Evolutionary conservation across 176 grass and related monocot genomes (phyloP).

Genomic region (Poa annua): DNA sequence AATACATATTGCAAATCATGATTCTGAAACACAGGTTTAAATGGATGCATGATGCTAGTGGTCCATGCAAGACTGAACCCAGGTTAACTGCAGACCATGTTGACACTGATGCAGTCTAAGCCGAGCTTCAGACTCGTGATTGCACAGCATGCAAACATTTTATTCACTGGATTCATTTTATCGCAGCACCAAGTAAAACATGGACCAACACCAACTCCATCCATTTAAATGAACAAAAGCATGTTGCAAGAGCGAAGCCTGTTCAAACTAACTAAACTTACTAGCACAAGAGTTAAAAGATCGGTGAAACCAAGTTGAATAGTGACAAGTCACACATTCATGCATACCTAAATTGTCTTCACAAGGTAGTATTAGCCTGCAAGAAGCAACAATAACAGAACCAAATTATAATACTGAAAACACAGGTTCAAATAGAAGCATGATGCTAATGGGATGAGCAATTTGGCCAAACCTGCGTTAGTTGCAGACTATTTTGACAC

Average conservation of each 20-base stretch:
- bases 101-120: too few species aligned
- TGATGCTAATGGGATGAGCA: too few species aligned
- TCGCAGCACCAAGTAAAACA: too few species aligned
- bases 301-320: neutral
- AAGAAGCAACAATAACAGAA: neutral
- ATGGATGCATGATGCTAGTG: neutral
- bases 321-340: neutral
- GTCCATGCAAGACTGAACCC: neutral
- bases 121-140: neutral
- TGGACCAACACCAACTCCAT: neutral
- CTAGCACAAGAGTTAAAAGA: neutral
- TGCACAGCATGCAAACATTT: neutral
- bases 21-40: neutral
- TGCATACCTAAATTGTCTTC: neutral
- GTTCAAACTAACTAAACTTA: neutral
- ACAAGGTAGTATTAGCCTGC: neutral
- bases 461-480: too few species aligned
- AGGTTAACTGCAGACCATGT: neutral
- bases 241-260: too few species aligned
- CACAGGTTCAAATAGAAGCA: too few species aligned
- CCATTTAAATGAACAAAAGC: neutral
- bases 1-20: neutral
- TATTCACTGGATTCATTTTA: neutral
- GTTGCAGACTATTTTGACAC: too few species aligned
- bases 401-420: neutral